Conservation (phyloP, 2,329 filamentous ascomycete genomes). For the Knoxdaviesia proteae region DNA sequence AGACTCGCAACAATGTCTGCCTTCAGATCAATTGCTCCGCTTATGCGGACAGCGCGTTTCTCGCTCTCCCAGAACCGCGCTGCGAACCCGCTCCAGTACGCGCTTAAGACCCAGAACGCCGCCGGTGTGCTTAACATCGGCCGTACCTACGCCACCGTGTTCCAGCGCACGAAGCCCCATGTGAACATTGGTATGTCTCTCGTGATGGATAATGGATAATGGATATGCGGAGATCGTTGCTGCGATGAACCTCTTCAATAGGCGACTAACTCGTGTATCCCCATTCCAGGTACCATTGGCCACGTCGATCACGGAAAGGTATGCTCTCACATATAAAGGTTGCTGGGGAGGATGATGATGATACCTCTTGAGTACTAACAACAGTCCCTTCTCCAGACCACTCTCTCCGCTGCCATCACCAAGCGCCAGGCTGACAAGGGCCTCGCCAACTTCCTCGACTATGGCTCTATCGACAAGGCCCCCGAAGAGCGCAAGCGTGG, state of each 20-base stretch:
- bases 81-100: constrained; percentile 57
- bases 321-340: constrained; percentile 7
- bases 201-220: not conserved
- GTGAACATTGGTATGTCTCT: constrained; percentile 74
- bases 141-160: constrained; percentile 46
- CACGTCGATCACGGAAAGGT: constrained; percentile 99
- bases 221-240: no score
- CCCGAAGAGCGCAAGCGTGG: constrained; percentile 98
- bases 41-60: constrained; percentile 63
- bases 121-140: constrained; percentile 44
- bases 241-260: not conserved
- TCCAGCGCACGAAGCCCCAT: constrained; percentile 84
- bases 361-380: not conserved
- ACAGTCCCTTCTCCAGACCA: constrained; percentile 44
- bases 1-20: constrained; percentile 45
- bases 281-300: constrained; percentile 62
- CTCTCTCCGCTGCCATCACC: constrained; percentile 93
- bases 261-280: constrained; percentile 6
- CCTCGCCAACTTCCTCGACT: constrained; percentile 83
- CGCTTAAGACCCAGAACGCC: constrained; percentile 39
- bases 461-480: constrained; percentile 95
- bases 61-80: constrained; percentile 48
- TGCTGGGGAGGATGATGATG: not conserved
- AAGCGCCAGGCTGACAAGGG: constrained; percentile 95
- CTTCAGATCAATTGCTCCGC: constrained; percentile 55